Conservation (phyloP, 73 alveolate genomes). For the Effrenium voratum region DNA sequence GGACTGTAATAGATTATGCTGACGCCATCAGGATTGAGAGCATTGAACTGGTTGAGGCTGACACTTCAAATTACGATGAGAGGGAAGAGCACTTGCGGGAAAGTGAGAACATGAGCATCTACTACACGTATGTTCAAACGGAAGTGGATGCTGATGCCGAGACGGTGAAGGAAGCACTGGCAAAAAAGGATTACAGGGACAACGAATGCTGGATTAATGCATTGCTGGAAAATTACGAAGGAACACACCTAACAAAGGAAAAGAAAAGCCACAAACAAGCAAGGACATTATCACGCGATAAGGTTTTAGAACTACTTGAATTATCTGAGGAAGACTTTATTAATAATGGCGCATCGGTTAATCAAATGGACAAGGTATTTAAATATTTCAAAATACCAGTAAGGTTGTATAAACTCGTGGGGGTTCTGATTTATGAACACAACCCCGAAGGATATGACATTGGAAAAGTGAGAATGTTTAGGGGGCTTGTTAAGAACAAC, state of each 20-base stretch:
- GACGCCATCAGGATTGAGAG: constrained; percentile 21
- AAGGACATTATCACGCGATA: constrained; percentile 14
- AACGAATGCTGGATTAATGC: constrained; percentile 27
- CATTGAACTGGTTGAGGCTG: neutral
- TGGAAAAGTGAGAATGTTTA: neutral
- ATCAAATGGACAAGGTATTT: constrained; percentile 35
- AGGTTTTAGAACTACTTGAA: constrained; percentile 12
- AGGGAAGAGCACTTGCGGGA: neutral
- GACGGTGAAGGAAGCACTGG: constrained; percentile 27
- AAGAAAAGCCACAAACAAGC: neutral
- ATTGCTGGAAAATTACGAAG: constrained; percentile 16
- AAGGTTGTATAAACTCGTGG: neutral
- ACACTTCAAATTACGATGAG: neutral
- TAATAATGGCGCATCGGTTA: constrained; percentile 7
- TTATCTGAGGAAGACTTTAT: neutral
- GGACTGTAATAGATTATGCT: neutral
- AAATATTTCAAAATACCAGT: neutral
- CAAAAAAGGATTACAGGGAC: neutral
- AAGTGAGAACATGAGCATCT: neutral
- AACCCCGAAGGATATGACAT: neutral
- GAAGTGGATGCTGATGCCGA: neutral
- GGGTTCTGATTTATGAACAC: neutral
- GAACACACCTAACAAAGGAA: constrained; percentile 36
- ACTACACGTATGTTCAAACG: neutral
- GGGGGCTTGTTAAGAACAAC: constrained; percentile 6